phyloP scores from a whole-genome alignment of 495 filamentous ascomycete genomes.

The Daldinia grandis region DNA sequence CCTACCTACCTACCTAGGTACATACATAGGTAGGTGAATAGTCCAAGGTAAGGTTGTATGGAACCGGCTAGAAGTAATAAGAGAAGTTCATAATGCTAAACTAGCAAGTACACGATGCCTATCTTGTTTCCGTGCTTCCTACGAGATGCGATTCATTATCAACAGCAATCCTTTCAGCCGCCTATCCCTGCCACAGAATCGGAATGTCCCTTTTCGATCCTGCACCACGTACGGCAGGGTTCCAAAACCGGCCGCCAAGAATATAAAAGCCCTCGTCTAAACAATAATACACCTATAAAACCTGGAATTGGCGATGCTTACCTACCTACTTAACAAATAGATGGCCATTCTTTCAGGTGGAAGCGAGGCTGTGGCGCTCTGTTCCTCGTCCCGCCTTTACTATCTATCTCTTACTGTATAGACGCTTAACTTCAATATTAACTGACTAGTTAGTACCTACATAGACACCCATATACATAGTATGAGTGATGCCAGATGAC shows the following conservation, averaged over 20 bases:
- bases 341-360: background rate
- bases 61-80: conserved; percentile 7
- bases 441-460: conserved; percentile 3
- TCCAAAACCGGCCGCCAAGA: conserved; percentile 37
- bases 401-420: background rate
- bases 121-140: conserved; percentile 14
- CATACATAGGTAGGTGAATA: background rate
- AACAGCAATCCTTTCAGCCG: conserved; percentile 6
- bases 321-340: conserved; percentile 6
- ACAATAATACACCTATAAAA: conserved; percentile 15
- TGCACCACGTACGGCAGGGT: conserved; percentile 34
- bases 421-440: conserved; percentile 13
- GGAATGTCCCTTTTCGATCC: conserved; percentile 12
- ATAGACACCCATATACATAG: background rate
- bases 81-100: conserved; percentile 7
- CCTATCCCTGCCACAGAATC: conserved; percentile 31
- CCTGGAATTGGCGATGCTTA: conserved; percentile 6
- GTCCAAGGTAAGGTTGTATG: background rate
- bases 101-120: conserved; percentile 15
- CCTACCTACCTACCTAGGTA: background rate
- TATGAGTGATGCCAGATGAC: conserved; percentile 17
- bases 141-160: conserved; percentile 30
- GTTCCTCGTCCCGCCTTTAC: background rate
- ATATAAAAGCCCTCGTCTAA: conserved; percentile 24
- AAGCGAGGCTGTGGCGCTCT: conserved; percentile 9